phyloP scores from a whole-genome alignment of 2,329 filamentous ascomycete species.

The Aspergillus pseudoterreus region DNA sequence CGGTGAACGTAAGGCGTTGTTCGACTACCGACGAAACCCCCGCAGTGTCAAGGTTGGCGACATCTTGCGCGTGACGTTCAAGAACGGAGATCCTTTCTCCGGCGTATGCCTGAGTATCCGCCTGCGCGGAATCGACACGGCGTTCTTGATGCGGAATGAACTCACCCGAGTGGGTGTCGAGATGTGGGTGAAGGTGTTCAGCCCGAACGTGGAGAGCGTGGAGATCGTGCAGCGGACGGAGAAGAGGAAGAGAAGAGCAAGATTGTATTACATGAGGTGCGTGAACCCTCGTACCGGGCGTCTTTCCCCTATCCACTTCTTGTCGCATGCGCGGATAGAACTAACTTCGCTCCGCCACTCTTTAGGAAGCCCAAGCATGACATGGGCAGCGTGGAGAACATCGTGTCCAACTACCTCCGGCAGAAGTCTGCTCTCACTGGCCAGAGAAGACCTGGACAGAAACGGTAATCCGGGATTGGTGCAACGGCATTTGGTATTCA shows the following conservation, averaged over 20 bases:
- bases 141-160: constrained; percentile 79
- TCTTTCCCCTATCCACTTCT: neutral
- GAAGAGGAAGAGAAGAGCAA: constrained; percentile 81
- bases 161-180: constrained; percentile 85
- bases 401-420: constrained; percentile 65
- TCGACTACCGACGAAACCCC: constrained; percentile 66
- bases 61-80: constrained; percentile 83
- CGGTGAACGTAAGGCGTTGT: constrained; percentile 75
- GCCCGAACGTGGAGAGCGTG: constrained; percentile 81
- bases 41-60: constrained; percentile 83
- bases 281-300: constrained; percentile 12
- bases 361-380: constrained; percentile 72
- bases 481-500: constrained; percentile 11
- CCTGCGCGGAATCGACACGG: constrained; percentile 81
- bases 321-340: neutral
- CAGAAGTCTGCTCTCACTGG: constrained; percentile 47
- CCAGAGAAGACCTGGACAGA: constrained; percentile 7
- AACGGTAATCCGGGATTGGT: constrained; percentile 13
- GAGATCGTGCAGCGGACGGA: constrained; percentile 85
- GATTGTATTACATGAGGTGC: constrained; percentile 82
- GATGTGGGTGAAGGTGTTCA: constrained; percentile 97
- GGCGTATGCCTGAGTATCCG: constrained; percentile 87
- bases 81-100: constrained; percentile 81
- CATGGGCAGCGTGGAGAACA: constrained; percentile 76
- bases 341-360: constrained; percentile 8